Conservation (phyloP, 78 protist species). For the Dictyostelium firmibasis region DNA sequence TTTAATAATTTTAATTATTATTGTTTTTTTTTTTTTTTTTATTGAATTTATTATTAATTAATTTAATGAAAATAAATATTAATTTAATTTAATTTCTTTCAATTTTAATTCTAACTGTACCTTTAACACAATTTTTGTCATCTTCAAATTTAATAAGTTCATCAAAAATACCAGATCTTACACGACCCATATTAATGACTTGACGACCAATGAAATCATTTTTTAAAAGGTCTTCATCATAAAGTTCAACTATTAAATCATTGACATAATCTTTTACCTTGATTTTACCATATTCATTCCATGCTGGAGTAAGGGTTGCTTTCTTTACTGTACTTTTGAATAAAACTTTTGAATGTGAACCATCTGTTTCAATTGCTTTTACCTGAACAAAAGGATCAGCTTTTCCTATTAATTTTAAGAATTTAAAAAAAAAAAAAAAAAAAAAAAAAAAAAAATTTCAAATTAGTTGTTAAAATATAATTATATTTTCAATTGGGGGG, state of each 20-base stretch:
- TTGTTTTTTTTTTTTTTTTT: too few species aligned
- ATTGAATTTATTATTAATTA: too few species aligned
- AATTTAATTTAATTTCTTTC: not conserved
- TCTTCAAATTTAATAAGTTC: not conserved
- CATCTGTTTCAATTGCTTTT: not conserved
- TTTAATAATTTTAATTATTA: too few species aligned
- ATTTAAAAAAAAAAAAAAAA: too few species aligned
- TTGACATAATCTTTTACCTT: not conserved
- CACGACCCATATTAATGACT: not conserved
- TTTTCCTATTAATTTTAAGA: not conserved
- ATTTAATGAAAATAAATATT: too few species aligned
- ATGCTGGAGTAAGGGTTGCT: not conserved
- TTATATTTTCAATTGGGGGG: too few species aligned
- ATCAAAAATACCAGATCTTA: not conserved
- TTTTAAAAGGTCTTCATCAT: not conserved
- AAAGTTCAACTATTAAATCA: not conserved
- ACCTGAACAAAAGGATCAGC: not conserved
- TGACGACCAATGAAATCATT: not conserved
- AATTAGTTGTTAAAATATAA: too few species aligned
- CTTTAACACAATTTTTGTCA: not conserved
- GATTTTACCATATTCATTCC: not conserved
- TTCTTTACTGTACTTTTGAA: not conserved
- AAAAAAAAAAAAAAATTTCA: too few species aligned
- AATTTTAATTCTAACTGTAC: not conserved
- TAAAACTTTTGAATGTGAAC: not conserved